Evolutionary conservation across 2,329 filamentous ascomycete genomes (phyloP), one percentile per base, ranked within the genome.

Genomic region (Coleophoma eucalyptorum): DNA sequence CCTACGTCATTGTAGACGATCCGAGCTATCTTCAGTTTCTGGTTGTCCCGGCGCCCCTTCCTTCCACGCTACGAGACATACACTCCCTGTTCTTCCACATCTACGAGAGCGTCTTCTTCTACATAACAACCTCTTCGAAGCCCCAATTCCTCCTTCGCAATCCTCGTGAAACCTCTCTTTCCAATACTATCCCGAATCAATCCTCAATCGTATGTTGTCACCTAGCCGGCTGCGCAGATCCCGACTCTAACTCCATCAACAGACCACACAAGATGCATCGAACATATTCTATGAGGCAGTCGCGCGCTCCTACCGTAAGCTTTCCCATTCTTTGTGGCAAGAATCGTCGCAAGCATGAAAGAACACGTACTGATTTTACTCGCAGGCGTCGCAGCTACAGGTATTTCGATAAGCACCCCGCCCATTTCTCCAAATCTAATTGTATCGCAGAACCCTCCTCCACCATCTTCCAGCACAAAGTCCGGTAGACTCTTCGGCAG

Each of bases 201-300:
- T 42, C 16, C 12, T 5, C 18, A 12, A 11, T 19, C 15, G n/a
- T 42, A 21, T 26, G 26, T 16, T 26, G 26, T 26, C 26, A 3
- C 26, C 26, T 26, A 26, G 26, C 26, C 4, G 4, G 26, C 26
- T 26, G 26, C 6, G 26, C 26, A 26, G 26, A 26, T 26, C 26
- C 26, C 26, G 26, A 5, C 26, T 26, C 4, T 26, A 26, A 26
- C 20, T 12, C 46, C 32, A 38, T n/a, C 41, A 48, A 46, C 21
- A 42, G 40, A 20, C 21, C 49, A 46, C 38, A 40, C 53, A 74
- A 55, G 51, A 99, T 99, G 93, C 94, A 99, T 83, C 91, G 93
- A 72, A 97, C 94, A 60, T 99, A 97, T 72, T 96, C 91, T 65
- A 96, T 97, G 94, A 92, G 94, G 86, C 89, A 95, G 75, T 87